A percentile compares a stretch with the other conserved stretches of the same genome.
These are phyloP conservation scores for Candida patagonica DNA, from an alignment of 805 yeast genomes.

Conservation along the genomic window DNA sequence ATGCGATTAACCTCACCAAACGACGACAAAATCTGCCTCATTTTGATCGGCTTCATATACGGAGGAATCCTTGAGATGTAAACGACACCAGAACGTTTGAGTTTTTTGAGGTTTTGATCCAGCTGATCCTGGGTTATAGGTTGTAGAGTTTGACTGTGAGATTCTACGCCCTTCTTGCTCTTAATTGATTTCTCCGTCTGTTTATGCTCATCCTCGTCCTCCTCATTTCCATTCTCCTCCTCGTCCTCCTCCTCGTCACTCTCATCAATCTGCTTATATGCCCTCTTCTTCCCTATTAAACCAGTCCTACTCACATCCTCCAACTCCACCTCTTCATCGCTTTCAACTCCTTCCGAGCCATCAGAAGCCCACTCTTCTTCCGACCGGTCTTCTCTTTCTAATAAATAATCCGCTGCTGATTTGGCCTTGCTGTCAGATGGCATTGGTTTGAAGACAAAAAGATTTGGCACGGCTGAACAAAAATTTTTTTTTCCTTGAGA, in stretches of 20 bases:
- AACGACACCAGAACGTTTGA: constrained; percentile 82
- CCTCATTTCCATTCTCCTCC: constrained; percentile 9
- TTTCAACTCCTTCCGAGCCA: too few relatives aligned
- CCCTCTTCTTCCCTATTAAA: constrained; percentile 1
- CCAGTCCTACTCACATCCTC: not conserved
- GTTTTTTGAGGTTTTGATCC: constrained; percentile 32
- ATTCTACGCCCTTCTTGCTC: constrained; percentile 6
- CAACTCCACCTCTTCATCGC: too few relatives aligned
- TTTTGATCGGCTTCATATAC: constrained; percentile 89
- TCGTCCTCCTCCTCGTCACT: constrained; percentile 13
- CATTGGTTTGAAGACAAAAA: too few relatives aligned
- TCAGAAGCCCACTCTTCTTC: too few relatives aligned
- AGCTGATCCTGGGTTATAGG: constrained; percentile 27
- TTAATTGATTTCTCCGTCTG: constrained; percentile 10
- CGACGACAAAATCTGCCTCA: constrained; percentile 67
- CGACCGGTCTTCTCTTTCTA: too few relatives aligned
- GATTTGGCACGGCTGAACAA: too few relatives aligned
- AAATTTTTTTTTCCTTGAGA: too few relatives aligned
- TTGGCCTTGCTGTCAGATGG: too few relatives aligned
- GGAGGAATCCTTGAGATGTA: constrained; percentile 90
- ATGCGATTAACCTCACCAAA: constrained; percentile 87
- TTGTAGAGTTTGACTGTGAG: constrained; percentile 10
- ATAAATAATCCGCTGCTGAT: too few relatives aligned
- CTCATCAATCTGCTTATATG: not conserved
- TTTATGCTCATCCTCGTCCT: constrained; percentile 12